Evolutionary conservation across 768 basidiomycete species (phyloP), one percentile per base, ranked within the genome.

Genomic region (Lanmaoa rubissima): DNA sequence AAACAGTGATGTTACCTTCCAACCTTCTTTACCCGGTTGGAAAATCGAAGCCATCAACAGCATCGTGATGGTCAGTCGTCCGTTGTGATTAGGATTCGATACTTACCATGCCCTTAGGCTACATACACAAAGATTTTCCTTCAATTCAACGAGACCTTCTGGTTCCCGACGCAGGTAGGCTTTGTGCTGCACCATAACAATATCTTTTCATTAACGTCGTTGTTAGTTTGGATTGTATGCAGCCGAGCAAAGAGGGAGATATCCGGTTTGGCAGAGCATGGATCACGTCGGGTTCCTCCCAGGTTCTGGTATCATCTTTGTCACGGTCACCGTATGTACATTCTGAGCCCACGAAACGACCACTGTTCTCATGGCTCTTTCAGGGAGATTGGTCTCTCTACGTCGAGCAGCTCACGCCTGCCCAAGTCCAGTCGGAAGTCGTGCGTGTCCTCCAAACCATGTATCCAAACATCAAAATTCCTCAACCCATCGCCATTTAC

Each of bases 71-170:
- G 84, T 78, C 41, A 52, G 70, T 43, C 14, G 26, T 24, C 3
- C 16, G 8, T 51, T 34, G 35, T 9, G 2, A 16, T 42, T 13
- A 6, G 24, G 3, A 41, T 28, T 4, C 8, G 19, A 16, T 28
- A 1, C 54, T 58, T 48, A 60, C 4, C 11, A 11, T 50, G 17
- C 16, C 5, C 12, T 49, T 28, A 79, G 78, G 77, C 75, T 12
- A 84, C 81, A 1, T 88, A 85, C 59, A 85, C 86, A 2, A 88
- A 88, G 67, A 85, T 88, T 28, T 87, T 86, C 69, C 63, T 87
- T 45, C 79, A 83, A 57, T 88, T 87, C 63, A 74, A 79, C 0
- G 61, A 78, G 53, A 83, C 81, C 17, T 88, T 88, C 66, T 87
- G 80, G 81, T 80, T 80, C 51, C 69, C 76, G 34, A 80, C 79